Evolutionary conservation across 2,329 filamentous ascomycete genomes (phyloP), one percentile per base, ranked within the genome.

Genomic region (Trichoderma asperellum): DNA sequence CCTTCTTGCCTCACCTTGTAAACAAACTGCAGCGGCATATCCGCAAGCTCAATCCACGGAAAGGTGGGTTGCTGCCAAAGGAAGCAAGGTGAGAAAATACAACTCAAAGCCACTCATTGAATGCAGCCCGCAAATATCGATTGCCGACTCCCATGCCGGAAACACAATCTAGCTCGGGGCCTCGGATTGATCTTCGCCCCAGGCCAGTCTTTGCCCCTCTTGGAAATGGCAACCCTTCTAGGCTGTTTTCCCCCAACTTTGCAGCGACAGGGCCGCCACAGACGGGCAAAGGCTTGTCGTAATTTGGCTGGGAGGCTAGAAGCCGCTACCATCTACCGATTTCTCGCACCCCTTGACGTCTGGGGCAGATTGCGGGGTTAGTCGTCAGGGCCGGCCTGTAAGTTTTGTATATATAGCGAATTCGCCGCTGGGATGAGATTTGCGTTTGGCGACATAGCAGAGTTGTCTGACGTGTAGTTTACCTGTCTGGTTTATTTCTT

Each of bases 311-410:
- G 40, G 40, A 35, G 47, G 63, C 14, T 35, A 66, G 37, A 55
- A 67, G 64, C 64, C 64, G 64, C 64, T 52, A 37, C 55, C 35
- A 43, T 58, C 64, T 67, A 59, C 64, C 64, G 64, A 58, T 34
- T 57, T 35, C 43, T 21, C n/a, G 35, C 40, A 43, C 40, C 55
- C 64, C 55, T 21, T 49, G 29, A 43, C 53, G 55, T 59, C 64
- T 40, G 64, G 64, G 64, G 64, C 64, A 58, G 53, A 67, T 67
- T 67, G 64, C 64, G 64, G 64, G 64, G 64, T 59, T 66, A 29
- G 32, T 18, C 16, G 43, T 35, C 24, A 32, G 32, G 32, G 32
- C 27, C 11, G 2, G 18, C 3, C 7, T 29, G 18, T 14, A 6
- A 14, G n/a, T 34, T 62, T 35, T 52, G 43, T 53, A 63, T 63